Conservation (phyloP, 192 early-diverging fungal genomes). For the Umbelopsis vinacea region DNA sequence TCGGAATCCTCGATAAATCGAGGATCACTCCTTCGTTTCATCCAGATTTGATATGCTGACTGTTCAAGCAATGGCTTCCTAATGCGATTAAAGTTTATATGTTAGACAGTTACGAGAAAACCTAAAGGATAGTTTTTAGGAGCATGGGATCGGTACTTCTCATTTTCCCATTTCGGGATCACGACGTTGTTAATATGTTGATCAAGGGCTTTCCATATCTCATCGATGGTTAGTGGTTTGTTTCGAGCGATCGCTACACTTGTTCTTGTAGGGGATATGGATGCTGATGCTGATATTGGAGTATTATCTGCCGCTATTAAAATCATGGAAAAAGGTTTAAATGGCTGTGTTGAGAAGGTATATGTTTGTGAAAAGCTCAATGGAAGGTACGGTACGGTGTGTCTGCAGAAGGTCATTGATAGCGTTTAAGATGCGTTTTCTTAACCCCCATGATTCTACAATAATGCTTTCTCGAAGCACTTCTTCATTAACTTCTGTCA, state of each 20-base stretch:
- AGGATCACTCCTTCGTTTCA: background rate
- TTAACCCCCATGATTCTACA: background rate
- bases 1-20: background rate
- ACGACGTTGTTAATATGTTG: background rate
- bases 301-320: no score
- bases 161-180: slow-evolving; percentile 2
- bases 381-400: background rate
- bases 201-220: background rate
- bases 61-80: slow-evolving; percentile 1
- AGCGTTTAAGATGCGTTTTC: background rate
- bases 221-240: background rate
- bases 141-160: background rate
- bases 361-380: no score
- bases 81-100: background rate
- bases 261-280: no score
- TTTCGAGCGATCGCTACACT: no score
- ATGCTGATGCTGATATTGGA: background rate
- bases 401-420: background rate
- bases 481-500: background rate
- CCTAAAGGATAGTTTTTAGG: no score
- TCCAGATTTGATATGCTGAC: background rate
- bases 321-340: no score
- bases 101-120: background rate
- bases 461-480: background rate
- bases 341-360: no score